phyloP scores from a whole-genome alignment of 805 yeast genomes.

The Soucietia sequanensis region DNA sequence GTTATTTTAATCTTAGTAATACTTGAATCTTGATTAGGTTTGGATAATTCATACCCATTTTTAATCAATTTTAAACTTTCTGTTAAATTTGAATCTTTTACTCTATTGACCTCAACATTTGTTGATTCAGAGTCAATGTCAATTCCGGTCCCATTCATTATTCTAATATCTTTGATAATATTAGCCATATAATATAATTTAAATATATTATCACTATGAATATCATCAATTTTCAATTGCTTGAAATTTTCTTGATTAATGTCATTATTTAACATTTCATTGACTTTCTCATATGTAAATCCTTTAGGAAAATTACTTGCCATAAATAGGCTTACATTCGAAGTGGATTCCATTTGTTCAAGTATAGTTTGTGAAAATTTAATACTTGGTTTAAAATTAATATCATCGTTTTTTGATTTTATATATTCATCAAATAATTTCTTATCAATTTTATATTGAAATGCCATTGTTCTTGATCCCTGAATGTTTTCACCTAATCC shows the following conservation, averaged over 20 bases:
- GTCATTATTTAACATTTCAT: constrained; percentile 41
- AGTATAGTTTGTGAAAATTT: constrained; percentile 9
- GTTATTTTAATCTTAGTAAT: constrained; percentile 11
- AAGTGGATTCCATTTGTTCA: constrained; percentile 14
- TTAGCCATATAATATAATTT: constrained; percentile 25
- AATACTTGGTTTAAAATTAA: constrained; percentile 4
- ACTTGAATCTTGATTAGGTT: constrained; percentile 7
- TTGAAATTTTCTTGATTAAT: constrained; percentile 9
- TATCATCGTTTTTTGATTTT: constrained; percentile 4
- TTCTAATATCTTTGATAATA: constrained; percentile 21
- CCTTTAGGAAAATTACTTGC: constrained; percentile 31
- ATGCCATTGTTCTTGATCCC: constrained; percentile 42
- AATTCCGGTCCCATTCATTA: constrained; percentile 19
- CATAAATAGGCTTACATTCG: constrained; percentile 20
- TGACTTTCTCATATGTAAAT: constrained; percentile 65
- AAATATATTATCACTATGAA: constrained; percentile 25
- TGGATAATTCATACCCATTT: constrained; percentile 15
- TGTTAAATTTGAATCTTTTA: neutral
- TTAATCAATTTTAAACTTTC: constrained; percentile 4
- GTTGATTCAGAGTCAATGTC: constrained; percentile 15
- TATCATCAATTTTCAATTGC: constrained; percentile 8
- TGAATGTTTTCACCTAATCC: constrained; percentile 48
- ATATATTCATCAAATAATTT: constrained; percentile 18
- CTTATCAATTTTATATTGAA: constrained; percentile 28
- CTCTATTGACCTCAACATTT: constrained; percentile 10